Conservation (phyloP, 2,329 filamentous ascomycete genomes). For the Colletotrichum brevisporum region DNA sequence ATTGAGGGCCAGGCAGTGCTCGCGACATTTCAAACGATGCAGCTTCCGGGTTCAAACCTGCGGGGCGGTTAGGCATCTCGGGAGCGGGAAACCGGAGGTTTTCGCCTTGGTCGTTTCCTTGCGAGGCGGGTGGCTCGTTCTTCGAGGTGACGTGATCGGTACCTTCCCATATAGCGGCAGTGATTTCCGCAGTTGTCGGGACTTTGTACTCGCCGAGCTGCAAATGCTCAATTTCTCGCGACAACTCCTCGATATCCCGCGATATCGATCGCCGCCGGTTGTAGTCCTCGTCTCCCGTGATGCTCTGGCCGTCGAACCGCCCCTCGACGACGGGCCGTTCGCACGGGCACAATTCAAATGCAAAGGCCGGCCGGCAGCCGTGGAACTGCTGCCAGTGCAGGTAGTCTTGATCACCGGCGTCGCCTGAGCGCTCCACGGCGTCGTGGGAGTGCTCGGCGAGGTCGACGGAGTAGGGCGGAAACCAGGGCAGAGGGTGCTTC, state of each 20-base stretch:
- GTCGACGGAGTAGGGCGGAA: not conserved
- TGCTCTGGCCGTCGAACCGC: too few species aligned
- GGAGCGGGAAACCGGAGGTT: not conserved
- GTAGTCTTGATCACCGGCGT: slow-evolving; percentile 15
- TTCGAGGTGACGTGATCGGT: not conserved
- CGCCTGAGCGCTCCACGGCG: slow-evolving; percentile 17
- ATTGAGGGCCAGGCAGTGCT: not conserved
- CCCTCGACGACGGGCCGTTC: not conserved
- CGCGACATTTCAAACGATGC: not conserved
- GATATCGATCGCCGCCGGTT: not conserved
- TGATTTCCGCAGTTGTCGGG: not conserved
- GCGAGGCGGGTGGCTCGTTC: not conserved
- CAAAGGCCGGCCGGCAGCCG: not conserved
- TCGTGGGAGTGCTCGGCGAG: not conserved
- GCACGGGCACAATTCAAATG: slow-evolving; percentile 15
- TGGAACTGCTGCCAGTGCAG: slow-evolving; percentile 26
- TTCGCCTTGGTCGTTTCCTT: not conserved
- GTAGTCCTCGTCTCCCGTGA: not conserved
- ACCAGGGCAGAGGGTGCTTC: not conserved
- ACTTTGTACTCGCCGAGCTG: not conserved
- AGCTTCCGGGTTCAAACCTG: not conserved
- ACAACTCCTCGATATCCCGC: not conserved
- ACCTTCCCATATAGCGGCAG: not conserved
- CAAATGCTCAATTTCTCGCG: not conserved
- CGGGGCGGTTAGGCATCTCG: too few species aligned